Base-by-base conservation (phyloP, 2,329 filamentous ascomycete genomes). In the Fusarium sp. region DNA sequence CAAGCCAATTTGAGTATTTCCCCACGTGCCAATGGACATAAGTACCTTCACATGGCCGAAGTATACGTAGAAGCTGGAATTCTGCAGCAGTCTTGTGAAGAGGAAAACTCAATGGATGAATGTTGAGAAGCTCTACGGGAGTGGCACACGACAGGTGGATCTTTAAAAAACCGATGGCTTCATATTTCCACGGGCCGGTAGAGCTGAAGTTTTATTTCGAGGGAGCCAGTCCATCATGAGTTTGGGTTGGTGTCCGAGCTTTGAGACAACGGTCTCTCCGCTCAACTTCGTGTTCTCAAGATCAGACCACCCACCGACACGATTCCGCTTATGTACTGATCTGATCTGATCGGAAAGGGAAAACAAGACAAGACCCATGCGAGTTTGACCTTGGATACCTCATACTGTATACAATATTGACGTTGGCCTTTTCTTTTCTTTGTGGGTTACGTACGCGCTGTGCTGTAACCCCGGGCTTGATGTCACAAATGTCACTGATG, bases 271-370 rank as follows among this genome's bases (percentile, higher is more conserved):
- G 57, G 57, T 23, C 33, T 41, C 28, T 42, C 37, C 47, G 37
- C 37, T 31, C 49, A 44, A 53, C 20, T 39, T 47, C n/a, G 28
- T 47, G 41, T 59, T 44, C 41, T 16, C 20, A n/a, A n/a, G n/a
- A 41, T 59, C 56, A 59, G 50, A 26, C 56, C 50, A 57, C 41
- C 16, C n/a, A n/a, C n/a, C n/a, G n/a, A n/a, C n/a, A n/a, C n/a
- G n/a, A n/a, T n/a, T 42, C 48, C 20, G 38, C 20, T 35, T n/a
- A n/a, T n/a, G n/a, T 31, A 41, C 31, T 43, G 31, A 52, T 31
- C 20, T 35, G 56, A 58, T n/a, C n/a, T n/a, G n/a, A n/a, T 57
- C 52, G 52, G 33, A 50, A 29, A 56, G 49, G 35, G 28, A 46
- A 41, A 29, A 18, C 31, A 29, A 24, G 12, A 10, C 24, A 21